These are phyloP conservation scores for Alternaria sp. DNA, from an alignment of 2,329 filamentous ascomycete species.

Conservation along the genomic window DNA sequence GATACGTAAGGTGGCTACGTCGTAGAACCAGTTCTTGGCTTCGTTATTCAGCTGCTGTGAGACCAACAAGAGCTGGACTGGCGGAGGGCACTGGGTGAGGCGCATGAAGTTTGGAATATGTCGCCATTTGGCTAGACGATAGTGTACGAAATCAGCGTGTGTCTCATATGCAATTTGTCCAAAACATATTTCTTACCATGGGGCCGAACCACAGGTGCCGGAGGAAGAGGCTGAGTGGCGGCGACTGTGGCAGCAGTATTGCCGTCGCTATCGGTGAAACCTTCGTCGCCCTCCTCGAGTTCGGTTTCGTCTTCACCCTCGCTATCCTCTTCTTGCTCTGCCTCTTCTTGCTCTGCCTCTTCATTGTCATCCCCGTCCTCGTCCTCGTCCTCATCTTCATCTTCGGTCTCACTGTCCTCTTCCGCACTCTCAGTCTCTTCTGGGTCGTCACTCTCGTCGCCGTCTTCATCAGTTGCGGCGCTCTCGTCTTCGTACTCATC, in stretches of 20 bases:
- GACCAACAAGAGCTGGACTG: slow-evolving; percentile 39
- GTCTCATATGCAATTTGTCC: not conserved
- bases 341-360: slow-evolving; percentile 13
- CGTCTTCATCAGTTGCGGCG: slow-evolving; percentile 18
- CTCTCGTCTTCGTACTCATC: slow-evolving; percentile 20
- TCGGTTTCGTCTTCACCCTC: not conserved
- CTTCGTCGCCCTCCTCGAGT: slow-evolving; percentile 11
- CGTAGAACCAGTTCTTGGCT: slow-evolving; percentile 47
- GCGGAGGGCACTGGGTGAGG: slow-evolving; percentile 43
- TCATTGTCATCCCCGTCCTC: slow-evolving; percentile 15
- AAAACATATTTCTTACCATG: not conserved
- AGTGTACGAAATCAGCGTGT: not conserved
- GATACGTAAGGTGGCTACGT: slow-evolving; percentile 40
- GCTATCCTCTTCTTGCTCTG: slow-evolving; percentile 1
- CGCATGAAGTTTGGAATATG: slow-evolving; percentile 47
- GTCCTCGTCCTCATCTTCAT: slow-evolving; percentile 4
- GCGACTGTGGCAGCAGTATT: slow-evolving; percentile 9
- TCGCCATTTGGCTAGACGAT: slow-evolving; percentile 39
- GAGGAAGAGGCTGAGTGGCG: slow-evolving; percentile 9
- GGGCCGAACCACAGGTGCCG: slow-evolving; percentile 23
- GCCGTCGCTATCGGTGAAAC: slow-evolving; percentile 8
- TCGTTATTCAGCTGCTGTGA: slow-evolving; percentile 41
- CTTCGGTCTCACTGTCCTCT: slow-evolving; percentile 15
- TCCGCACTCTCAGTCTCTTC: slow-evolving; percentile 19
- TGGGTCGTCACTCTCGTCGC: slow-evolving; percentile 17